Evolutionary conservation across 2,329 filamentous ascomycete genomes (phyloP).

Genomic region (Aphanocladium album): DNA sequence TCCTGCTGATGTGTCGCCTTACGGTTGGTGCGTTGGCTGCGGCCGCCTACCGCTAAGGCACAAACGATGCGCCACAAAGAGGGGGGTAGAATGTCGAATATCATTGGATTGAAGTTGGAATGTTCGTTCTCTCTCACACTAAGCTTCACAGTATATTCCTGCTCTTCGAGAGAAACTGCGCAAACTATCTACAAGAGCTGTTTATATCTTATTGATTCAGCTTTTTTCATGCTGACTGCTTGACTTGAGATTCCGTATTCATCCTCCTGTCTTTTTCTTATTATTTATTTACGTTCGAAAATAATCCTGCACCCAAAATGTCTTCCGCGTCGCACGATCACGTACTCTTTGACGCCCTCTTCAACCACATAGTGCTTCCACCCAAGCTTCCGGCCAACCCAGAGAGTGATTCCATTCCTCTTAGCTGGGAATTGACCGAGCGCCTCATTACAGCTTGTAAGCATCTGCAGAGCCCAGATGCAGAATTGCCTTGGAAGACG

Average conservation of each 20-base stretch:
- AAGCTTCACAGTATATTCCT: background rate
- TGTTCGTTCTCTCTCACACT: too few species aligned
- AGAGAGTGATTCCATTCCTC: background rate
- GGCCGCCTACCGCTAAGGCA: background rate
- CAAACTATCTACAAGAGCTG: too few species aligned
- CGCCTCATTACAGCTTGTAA: background rate
- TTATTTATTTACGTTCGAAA: background rate
- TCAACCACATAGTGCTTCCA: slow-evolving; percentile 3
- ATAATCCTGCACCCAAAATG: background rate
- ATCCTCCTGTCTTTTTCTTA: too few species aligned
- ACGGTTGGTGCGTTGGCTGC: background rate
- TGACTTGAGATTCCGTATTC: too few species aligned
- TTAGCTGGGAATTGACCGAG: background rate
- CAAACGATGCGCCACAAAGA: background rate
- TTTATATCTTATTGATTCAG: too few species aligned
- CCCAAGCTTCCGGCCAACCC: background rate
- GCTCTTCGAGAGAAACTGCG: background rate
- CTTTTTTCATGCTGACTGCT: too few species aligned
- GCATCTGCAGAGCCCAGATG: background rate
- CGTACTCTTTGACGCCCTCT: background rate
- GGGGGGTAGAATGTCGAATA: background rate
- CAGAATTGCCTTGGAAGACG: background rate
- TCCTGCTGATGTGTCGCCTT: background rate
- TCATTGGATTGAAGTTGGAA: background rate
- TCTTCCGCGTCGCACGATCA: background rate